These are phyloP conservation scores for Ziziphus jujuba DNA, from an alignment of 306 rosid species.

Conservation along the genomic window DNA sequence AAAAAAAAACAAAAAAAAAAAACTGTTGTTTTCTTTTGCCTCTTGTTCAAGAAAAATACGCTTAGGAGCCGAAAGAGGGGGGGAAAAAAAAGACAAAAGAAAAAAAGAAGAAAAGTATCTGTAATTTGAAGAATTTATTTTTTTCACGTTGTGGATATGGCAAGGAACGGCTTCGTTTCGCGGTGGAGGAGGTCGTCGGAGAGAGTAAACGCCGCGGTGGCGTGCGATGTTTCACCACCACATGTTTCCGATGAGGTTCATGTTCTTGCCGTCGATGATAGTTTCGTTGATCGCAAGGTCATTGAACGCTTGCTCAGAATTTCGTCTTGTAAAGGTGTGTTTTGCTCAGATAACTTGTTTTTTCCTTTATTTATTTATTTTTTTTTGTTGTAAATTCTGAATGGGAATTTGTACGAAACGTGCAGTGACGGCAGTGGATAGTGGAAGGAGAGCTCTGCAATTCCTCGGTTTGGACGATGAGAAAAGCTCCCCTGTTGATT, in stretches of 20 bases:
- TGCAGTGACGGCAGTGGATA: conserved; percentile 91
- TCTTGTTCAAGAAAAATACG: conserved; percentile 8
- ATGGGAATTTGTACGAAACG: neutral
- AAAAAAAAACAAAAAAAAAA: too few species aligned
- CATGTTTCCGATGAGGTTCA: conserved; percentile 60
- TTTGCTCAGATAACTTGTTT: neutral
- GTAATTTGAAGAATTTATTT: too few species aligned
- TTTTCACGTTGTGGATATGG: conserved; percentile 36
- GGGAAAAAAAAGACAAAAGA: too few species aligned
- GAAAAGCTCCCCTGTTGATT: conserved; percentile 54
- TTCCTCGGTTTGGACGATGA: conserved; percentile 72
- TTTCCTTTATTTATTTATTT: too few species aligned
- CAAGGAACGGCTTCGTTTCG: conserved; percentile 48
- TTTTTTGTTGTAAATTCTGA: conserved; percentile 2
- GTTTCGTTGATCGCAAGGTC: conserved; percentile 84
- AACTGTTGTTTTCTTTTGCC: conserved; percentile 9
- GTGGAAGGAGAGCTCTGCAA: conserved; percentile 89
- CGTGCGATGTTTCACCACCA: conserved; percentile 24
- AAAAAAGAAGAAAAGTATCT: too few species aligned
- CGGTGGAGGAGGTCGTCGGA: conserved; percentile 43
- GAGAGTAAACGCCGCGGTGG: conserved; percentile 35
- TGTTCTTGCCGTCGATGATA: conserved; percentile 95
- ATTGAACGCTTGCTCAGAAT: conserved; percentile 81
- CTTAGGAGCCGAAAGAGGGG: too few species aligned
- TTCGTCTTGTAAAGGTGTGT: conserved; percentile 73